A percentile compares a stretch with the other conserved stretches of the same genome.
Evolutionary conservation across 768 basidiomycete species (phyloP).

Genomic region (Mycena epipterygia): DNA sequence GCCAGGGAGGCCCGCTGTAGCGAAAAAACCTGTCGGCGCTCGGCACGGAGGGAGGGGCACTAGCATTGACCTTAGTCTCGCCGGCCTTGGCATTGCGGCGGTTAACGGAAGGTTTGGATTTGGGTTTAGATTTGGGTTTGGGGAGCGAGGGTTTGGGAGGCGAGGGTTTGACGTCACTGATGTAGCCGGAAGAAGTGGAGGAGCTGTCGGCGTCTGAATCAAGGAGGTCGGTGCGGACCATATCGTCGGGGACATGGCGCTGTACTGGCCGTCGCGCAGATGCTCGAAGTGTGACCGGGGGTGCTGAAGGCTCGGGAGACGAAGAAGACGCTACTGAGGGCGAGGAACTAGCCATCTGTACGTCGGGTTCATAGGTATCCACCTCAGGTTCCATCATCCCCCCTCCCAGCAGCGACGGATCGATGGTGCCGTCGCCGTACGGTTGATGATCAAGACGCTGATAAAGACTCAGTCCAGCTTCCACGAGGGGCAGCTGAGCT

Average conservation of each 20-base stretch:
- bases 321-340: conserved; percentile 3
- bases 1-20: conserved; percentile 35
- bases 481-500: background rate
- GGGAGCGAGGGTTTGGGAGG: background rate
- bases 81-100: background rate
- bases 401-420: conserved; percentile 24
- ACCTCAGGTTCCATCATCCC: background rate
- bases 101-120: background rate
- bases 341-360: conserved; percentile 1
- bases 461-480: background rate
- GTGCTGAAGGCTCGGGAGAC: background rate
- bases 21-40: conserved; percentile 31
- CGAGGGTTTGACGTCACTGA: background rate
- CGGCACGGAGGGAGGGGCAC: background rate
- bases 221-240: conserved; percentile 15
- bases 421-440: conserved; percentile 28
- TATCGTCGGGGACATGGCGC: conserved; percentile 1
- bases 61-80: conserved; percentile 21
- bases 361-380: background rate
- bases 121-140: conserved; percentile 1
- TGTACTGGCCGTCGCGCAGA: background rate
- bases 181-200: background rate
- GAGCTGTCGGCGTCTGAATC: background rate
- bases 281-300: background rate
- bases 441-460: background rate